Percentiles rank a stretch among this genome's conserved stretches.
phyloP scores from a whole-genome alignment of 2,329 filamentous ascomycete genomes.

The Pyrenochaeta sp. region DNA sequence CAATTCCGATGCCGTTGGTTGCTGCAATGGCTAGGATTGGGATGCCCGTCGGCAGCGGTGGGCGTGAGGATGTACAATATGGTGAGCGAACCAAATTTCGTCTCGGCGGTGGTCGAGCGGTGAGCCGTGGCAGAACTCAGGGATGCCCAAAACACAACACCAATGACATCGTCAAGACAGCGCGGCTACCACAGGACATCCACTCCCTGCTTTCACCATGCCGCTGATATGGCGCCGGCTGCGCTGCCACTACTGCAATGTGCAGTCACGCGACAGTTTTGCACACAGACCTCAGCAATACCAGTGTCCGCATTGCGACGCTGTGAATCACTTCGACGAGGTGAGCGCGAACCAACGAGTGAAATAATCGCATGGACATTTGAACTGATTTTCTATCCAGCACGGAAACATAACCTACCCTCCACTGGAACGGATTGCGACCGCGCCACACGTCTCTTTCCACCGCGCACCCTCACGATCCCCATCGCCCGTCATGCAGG shows the following conservation, averaged over 20 bases:
- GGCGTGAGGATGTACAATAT: slow-evolving; percentile 9
- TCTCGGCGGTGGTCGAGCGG: slow-evolving; percentile 23
- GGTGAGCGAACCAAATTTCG: slow-evolving; percentile 22
- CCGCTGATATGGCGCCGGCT: slow-evolving; percentile 43
- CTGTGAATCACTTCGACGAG: slow-evolving; percentile 87
- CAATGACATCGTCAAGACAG: slow-evolving; percentile 15
- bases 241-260: slow-evolving; percentile 46
- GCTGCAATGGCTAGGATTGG: no score
- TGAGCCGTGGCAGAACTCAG: slow-evolving; percentile 20
- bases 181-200: slow-evolving; percentile 2
- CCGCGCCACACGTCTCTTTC: slow-evolving; percentile 23
- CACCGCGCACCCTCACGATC: slow-evolving; percentile 37
- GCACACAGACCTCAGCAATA: slow-evolving; percentile 31
- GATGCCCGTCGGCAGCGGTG: slow-evolving; percentile 9
- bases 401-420: slow-evolving; percentile 91
- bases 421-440: slow-evolving; percentile 61
- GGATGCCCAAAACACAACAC: slow-evolving; percentile 11
- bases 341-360: no score
- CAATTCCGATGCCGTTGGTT: no score
- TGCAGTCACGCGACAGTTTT: slow-evolving; percentile 28
- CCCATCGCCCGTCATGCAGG: slow-evolving; percentile 31
- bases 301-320: slow-evolving; percentile 71
- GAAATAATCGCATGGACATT: no score
- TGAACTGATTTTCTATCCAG: no score
- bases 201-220: slow-evolving; percentile 29